Evolutionary conservation across 2,329 filamentous ascomycete genomes (phyloP).

Genomic region (Colletotrichum navitas): DNA sequence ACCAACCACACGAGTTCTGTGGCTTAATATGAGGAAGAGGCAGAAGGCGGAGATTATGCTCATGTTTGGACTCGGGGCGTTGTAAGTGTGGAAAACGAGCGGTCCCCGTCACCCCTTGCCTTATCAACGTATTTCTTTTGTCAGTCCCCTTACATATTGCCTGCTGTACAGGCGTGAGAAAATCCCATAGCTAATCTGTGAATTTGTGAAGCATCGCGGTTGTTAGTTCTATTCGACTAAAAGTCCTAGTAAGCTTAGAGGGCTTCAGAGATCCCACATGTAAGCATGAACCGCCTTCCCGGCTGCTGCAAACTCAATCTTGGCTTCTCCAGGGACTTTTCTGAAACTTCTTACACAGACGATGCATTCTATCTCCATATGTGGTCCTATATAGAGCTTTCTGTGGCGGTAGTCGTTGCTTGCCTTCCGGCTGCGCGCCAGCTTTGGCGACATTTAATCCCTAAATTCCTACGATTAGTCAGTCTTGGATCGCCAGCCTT

Average conservation of each 20-base stretch:
- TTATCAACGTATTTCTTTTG: not conserved
- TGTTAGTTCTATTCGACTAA: slow-evolving; percentile 54
- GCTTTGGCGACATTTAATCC: slow-evolving; percentile 24
- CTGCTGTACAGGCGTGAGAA: not conserved
- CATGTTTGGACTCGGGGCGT: slow-evolving; percentile 53
- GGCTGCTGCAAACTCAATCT: slow-evolving; percentile 55
- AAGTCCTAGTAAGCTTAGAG: slow-evolving; percentile 54
- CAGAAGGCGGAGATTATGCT: slow-evolving; percentile 54
- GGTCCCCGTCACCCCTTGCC: not conserved
- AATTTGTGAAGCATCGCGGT: slow-evolving; percentile 49
- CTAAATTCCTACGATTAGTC: slow-evolving; percentile 8
- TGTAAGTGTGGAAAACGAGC: slow-evolving; percentile 34
- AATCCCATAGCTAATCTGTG: slow-evolving; percentile 2
- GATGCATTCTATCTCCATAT: slow-evolving; percentile 57
- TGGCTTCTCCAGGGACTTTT: slow-evolving; percentile 52
- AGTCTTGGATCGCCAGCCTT: not conserved
- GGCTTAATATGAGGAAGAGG: slow-evolving; percentile 51
- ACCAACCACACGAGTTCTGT: slow-evolving; percentile 53
- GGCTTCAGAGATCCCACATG: slow-evolving; percentile 53
- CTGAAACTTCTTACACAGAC: not conserved
- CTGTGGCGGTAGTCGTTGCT: slow-evolving; percentile 58
- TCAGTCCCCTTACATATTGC: too few species aligned
- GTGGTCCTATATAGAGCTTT: slow-evolving; percentile 61
- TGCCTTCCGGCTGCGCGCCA: slow-evolving; percentile 51
- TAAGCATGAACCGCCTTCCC: slow-evolving; percentile 51